Evolutionary conservation across 169 alveolate species (phyloP).

Genomic region (Cryptosporidium ryanae): DNA sequence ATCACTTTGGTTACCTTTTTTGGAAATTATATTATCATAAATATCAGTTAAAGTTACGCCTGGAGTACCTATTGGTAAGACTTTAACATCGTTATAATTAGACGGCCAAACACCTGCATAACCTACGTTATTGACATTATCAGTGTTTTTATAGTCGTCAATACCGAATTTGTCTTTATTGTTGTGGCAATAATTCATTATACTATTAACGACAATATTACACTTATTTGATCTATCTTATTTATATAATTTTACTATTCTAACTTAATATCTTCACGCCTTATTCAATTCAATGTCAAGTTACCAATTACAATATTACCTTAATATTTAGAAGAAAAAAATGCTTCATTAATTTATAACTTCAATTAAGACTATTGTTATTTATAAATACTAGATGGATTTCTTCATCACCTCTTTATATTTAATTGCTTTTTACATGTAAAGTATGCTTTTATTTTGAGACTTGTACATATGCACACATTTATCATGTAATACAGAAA

Average conservation of each 20-base stretch:
- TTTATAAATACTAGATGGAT: background rate
- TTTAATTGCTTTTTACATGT: conserved; percentile 40
- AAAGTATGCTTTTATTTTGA: conserved; percentile 4
- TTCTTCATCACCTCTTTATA: background rate
- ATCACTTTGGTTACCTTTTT: conserved; percentile 15
- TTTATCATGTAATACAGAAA: conserved; percentile 3
- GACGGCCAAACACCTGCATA: conserved; percentile 69
- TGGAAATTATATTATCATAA: conserved; percentile 46
- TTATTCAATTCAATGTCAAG: too few relatives aligned
- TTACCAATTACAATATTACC: too few relatives aligned
- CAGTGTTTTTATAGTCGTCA: too few relatives aligned
- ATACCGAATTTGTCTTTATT: too few relatives aligned
- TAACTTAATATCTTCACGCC: too few relatives aligned
- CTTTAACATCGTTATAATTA: conserved; percentile 23
- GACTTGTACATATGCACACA: conserved; percentile 73
- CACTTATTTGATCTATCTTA: background rate
- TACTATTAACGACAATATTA: too few relatives aligned
- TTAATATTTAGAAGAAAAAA: too few relatives aligned
- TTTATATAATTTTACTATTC: background rate
- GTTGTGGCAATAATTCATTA: too few relatives aligned
- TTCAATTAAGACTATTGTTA: too few relatives aligned
- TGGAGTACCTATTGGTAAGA: conserved; percentile 67
- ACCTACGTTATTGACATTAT: conserved; percentile 10
- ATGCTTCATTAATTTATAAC: too few relatives aligned
- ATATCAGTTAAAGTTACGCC: conserved; percentile 66